Conservation (phyloP, 305 asterid genomes). For the Andrographis paniculata region DNA sequence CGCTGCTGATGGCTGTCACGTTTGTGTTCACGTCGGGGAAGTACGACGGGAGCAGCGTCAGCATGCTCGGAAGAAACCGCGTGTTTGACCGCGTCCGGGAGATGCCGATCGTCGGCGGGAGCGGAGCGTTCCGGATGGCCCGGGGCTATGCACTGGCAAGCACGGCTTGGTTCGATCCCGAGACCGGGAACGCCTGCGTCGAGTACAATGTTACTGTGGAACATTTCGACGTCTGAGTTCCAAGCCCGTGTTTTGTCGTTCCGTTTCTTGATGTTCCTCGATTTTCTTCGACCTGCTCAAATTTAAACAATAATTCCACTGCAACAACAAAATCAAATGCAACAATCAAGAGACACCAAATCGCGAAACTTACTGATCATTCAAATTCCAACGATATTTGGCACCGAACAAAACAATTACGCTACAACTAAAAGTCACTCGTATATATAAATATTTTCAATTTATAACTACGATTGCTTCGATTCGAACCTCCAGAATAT, state of each 20-base stretch:
- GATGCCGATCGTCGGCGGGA: constrained; percentile 44
- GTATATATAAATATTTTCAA: background rate
- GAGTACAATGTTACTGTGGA: constrained; percentile 31
- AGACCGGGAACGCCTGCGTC: constrained; percentile 34
- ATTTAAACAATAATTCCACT: background rate
- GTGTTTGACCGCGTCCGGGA: too few relatives aligned
- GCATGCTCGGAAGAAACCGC: constrained; percentile 37
- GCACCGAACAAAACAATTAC: background rate
- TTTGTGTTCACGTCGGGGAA: constrained; percentile 25
- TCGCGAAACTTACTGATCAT: background rate
- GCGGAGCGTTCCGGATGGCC: constrained; percentile 29
- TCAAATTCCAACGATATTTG: background rate
- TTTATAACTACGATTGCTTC: background rate
- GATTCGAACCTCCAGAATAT: background rate
- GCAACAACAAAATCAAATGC: background rate
- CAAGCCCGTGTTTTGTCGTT: background rate
- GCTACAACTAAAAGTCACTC: background rate
- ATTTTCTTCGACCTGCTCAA: background rate
- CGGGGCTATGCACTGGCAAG: constrained; percentile 37
- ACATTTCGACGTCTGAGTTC: constrained; percentile 17
- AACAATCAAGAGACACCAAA: background rate
- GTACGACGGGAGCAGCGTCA: constrained; percentile 33
- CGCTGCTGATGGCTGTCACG: constrained; percentile 26
- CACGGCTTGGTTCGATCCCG: constrained; percentile 21
- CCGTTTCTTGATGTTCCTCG: background rate